Percentiles rank a stretch among this genome's conserved stretches.
Evolutionary conservation across 768 basidiomycete genomes (phyloP).

Genomic region (Leccinum aurantiacum): DNA sequence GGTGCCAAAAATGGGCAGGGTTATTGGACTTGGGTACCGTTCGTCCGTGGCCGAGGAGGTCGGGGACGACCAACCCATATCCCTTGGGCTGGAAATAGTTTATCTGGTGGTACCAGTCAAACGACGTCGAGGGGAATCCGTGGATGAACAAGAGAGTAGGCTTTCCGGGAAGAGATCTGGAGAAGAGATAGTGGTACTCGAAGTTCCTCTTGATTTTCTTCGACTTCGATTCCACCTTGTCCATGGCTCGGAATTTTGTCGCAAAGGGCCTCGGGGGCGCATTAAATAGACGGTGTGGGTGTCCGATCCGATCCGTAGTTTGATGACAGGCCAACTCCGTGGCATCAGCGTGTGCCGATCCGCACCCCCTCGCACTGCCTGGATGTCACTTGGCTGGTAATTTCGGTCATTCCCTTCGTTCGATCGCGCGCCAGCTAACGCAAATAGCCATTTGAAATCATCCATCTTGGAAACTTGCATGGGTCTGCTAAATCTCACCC

Average conservation of each 20-base stretch:
- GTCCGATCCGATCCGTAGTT: slow-evolving; percentile 19
- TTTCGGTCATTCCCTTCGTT: slow-evolving; percentile 8
- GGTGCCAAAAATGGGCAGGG: slow-evolving; percentile 26
- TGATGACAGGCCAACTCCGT: slow-evolving; percentile 3
- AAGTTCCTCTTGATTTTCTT: slow-evolving; percentile 37
- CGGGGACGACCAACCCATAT: slow-evolving; percentile 46
- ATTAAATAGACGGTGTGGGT: slow-evolving; percentile 8
- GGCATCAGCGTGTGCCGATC: slow-evolving; percentile 21
- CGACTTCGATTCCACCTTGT: slow-evolving; percentile 29
- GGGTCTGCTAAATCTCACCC: neutral
- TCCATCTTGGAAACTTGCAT: slow-evolving; percentile 1
- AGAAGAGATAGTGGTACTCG: slow-evolving; percentile 38
- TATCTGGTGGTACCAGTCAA: slow-evolving; percentile 45
- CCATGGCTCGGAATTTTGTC: slow-evolving; percentile 18
- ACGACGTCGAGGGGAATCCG: slow-evolving; percentile 44
- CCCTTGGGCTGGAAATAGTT: slow-evolving; percentile 39
- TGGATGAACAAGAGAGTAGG: slow-evolving; percentile 45
- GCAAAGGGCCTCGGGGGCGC: neutral
- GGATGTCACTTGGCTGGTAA: neutral
- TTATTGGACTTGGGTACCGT: slow-evolving; percentile 43
- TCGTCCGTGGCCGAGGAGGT: slow-evolving; percentile 47
- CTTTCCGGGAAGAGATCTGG: slow-evolving; percentile 25
- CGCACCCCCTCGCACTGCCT: slow-evolving; percentile 17
- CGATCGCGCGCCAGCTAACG: neutral
- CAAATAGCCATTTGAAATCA: slow-evolving; percentile 1